phyloP scores from a whole-genome alignment of 192 early-diverging fungal species.

The Cetraspora pellucida region DNA sequence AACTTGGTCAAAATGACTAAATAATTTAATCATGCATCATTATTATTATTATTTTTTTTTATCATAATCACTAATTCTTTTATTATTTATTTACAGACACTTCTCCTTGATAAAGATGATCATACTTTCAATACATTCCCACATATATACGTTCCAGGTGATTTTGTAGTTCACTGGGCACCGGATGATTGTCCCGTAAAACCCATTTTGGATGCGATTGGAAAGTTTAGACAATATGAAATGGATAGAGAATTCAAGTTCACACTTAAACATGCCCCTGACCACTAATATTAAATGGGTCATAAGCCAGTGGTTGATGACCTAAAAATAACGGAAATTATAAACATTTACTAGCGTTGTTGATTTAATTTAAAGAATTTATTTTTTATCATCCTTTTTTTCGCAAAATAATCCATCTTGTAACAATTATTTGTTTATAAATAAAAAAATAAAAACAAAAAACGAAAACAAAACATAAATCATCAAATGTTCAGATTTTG shows the following conservation, averaged over 20 bases:
- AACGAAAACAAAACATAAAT: too few relatives aligned
- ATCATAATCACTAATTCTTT: not conserved
- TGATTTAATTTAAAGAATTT: too few relatives aligned
- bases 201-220: slow-evolving; percentile 48
- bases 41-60: not conserved
- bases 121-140: slow-evolving; percentile 65
- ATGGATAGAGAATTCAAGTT: slow-evolving; percentile 35
- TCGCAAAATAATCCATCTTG: too few relatives aligned
- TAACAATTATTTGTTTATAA: too few relatives aligned
- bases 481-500: too few relatives aligned
- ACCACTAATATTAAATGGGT: not conserved
- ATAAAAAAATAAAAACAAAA: too few relatives aligned
- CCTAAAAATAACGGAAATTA: too few relatives aligned
- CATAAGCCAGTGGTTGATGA: too few relatives aligned
- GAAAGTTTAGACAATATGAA: slow-evolving; percentile 40
- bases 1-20: too few relatives aligned
- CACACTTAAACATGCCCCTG: not conserved
- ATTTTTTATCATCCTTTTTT: too few relatives aligned
- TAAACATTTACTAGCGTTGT: too few relatives aligned
- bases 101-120: slow-evolving; percentile 52
- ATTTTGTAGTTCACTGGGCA: slow-evolving; percentile 64
- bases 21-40: too few relatives aligned
- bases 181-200: slow-evolving; percentile 56
- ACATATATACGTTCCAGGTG: slow-evolving; percentile 41
- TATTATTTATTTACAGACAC: slow-evolving; percentile 34